These are phyloP conservation scores for Ramalina intermedia DNA, from an alignment of 495 filamentous ascomycete genomes.

Conservation along the genomic window DNA sequence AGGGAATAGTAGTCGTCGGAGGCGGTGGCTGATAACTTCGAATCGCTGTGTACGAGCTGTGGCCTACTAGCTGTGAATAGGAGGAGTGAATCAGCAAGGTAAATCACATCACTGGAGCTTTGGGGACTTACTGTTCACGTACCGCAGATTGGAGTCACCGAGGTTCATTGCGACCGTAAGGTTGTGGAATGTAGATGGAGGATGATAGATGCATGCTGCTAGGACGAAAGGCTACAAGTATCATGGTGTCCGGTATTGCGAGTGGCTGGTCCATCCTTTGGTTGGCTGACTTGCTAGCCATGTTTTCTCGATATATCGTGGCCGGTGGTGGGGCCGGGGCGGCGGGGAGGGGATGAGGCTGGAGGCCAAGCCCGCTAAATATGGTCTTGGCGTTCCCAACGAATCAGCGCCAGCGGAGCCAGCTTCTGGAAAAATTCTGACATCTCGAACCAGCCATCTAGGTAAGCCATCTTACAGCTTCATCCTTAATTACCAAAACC, in stretches of 20 bases:
- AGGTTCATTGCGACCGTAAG: conserved; percentile 23
- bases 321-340: neutral
- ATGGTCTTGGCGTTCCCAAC: too few relatives aligned
- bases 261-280: neutral
- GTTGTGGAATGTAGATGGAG: conserved; percentile 6
- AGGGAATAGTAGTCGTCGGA: conserved; percentile 59
- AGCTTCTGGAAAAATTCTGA: too few relatives aligned
- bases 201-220: conserved; percentile 5
- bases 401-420: too few relatives aligned
- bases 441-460: too few relatives aligned
- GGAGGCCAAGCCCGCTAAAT: too few relatives aligned
- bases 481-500: too few relatives aligned
- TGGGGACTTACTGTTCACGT: conserved; percentile 23
- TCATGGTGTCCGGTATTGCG: neutral
- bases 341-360: too few relatives aligned
- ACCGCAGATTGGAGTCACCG: conserved; percentile 21
- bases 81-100: neutral
- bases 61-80: conserved; percentile 32
- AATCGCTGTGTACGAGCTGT: conserved; percentile 37
- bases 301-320: neutral
- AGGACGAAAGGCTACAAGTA: neutral
- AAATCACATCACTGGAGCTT: neutral
- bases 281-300: neutral
- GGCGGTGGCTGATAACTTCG: conserved; percentile 46
- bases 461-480: too few relatives aligned